phyloP scores from a whole-genome alignment of 2,329 filamentous ascomycete genomes.

The Pseudohalonectria lignicola region DNA sequence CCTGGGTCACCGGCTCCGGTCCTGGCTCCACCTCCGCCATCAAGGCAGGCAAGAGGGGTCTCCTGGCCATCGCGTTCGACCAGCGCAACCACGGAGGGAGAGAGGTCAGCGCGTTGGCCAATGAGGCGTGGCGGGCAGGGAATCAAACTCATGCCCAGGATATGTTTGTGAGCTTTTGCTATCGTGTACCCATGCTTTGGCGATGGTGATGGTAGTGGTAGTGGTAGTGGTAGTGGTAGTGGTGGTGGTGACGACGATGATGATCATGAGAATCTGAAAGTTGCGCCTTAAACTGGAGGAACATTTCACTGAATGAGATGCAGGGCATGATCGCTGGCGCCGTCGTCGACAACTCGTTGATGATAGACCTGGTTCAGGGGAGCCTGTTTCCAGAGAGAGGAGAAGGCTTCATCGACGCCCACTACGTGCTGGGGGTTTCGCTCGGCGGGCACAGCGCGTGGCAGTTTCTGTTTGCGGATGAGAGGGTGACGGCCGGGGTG shows the following conservation, averaged over 20 bases:
- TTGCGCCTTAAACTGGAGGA: no score
- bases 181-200: no score
- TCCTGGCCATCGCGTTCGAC: conserved; percentile 81
- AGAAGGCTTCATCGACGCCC: conserved; percentile 37
- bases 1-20: no score
- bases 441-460: conserved; percentile 82
- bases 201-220: no score
- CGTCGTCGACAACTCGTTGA: conserved; percentile 58
- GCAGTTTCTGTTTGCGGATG: conserved; percentile 71
- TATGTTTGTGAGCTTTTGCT: conserved; percentile 50
- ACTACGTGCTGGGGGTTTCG: conserved; percentile 73
- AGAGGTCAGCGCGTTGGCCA: conserved; percentile 54
- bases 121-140: conserved; percentile 68
- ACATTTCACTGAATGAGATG: no score
- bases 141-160: conserved; percentile 79
- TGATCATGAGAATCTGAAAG: no score
- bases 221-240: no score
- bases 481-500: conserved; percentile 66
- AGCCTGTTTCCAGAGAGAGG: conserved; percentile 53
- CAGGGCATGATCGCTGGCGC: conserved; percentile 58
- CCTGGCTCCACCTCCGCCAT: conserved; percentile 20
- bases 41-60: conserved; percentile 30
- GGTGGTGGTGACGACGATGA: no score
- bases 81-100: conserved; percentile 85
- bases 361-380: conserved; percentile 69